Evolutionary conservation across 1,284 basidiomycete genomes (phyloP).

Genomic region (Ceratobasidium sp.): DNA sequence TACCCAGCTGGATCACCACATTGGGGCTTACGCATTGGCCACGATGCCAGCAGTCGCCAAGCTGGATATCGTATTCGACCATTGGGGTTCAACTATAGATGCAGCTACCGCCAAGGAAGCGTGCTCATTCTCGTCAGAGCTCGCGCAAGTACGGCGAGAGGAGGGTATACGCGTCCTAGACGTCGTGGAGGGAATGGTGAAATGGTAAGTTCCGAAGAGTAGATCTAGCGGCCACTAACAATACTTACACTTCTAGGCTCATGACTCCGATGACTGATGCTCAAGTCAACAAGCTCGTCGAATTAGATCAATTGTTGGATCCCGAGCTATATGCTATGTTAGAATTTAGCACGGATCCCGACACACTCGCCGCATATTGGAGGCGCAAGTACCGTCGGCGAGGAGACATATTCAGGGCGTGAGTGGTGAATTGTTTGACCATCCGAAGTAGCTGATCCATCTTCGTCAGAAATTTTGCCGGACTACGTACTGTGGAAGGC

Average conservation of each 20-base stretch:
- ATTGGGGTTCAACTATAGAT: constrained; percentile 22
- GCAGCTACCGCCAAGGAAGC: constrained; percentile 22
- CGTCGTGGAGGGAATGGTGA: constrained; percentile 31
- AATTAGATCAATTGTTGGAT: constrained; percentile 27
- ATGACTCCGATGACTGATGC: constrained; percentile 8
- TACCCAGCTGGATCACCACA: constrained; percentile 18
- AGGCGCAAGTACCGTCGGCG: constrained; percentile 27
- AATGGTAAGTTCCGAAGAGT: constrained; percentile 5
- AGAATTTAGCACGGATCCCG: constrained; percentile 35
- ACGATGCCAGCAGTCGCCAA: constrained; percentile 11
- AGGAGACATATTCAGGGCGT: constrained; percentile 35
- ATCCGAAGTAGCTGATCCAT: not conserved
- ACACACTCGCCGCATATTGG: constrained; percentile 30
- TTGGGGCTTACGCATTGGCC: constrained; percentile 24
- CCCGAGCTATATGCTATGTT: constrained; percentile 34
- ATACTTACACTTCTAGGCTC: not conserved
- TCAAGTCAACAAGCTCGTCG: constrained; percentile 30
- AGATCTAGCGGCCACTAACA: not conserved
- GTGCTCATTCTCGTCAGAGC: constrained; percentile 35
- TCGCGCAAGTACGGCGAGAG: constrained; percentile 28
- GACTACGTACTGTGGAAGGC: constrained; percentile 15
- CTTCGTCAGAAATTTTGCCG: constrained; percentile 22
- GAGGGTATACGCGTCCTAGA: constrained; percentile 34
- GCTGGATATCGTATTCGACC: constrained; percentile 26
- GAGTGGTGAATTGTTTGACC: not conserved